A percentile compares a stretch with the other conserved stretches of the same genome.
These are phyloP conservation scores for Breynia disticha DNA, from an alignment of 441 rosid genomes.

Conservation along the genomic window DNA sequence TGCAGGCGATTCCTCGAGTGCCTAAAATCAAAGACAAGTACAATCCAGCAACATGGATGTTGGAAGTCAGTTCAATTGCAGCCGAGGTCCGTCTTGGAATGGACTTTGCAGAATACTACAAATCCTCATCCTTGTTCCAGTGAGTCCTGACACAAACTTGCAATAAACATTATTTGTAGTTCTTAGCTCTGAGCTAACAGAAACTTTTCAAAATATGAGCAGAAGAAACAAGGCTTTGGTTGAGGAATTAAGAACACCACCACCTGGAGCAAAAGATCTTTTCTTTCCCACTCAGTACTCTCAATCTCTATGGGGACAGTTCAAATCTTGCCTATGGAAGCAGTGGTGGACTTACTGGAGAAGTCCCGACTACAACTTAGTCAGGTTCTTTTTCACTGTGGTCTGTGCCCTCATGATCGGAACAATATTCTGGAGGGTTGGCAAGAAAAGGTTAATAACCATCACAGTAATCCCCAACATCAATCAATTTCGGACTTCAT, in stretches of 20 bases:
- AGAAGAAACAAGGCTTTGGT: constrained; percentile 59
- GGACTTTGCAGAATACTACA: constrained; percentile 48
- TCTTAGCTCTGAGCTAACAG: neutral
- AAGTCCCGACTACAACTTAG: constrained; percentile 57
- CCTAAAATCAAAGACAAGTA: constrained; percentile 51
- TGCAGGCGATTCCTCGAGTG: constrained; percentile 52
- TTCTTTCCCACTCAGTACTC: constrained; percentile 45
- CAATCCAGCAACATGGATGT: constrained; percentile 84
- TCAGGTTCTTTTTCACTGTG: constrained; percentile 41
- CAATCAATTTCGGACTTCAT: neutral
- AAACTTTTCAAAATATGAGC: neutral
- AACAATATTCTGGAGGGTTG: constrained; percentile 50
- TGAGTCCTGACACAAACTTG: constrained; percentile 9
- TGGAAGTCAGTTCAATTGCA: constrained; percentile 45
- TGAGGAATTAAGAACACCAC: constrained; percentile 38
- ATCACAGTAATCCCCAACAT: constrained; percentile 29
- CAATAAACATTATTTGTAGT: neutral
- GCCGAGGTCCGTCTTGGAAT: constrained; percentile 44
- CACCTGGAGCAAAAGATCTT: constrained; percentile 41
- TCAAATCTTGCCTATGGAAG: constrained; percentile 56
- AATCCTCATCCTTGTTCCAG: constrained; percentile 46
- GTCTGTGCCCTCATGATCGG: constrained; percentile 51
- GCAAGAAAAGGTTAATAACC: constrained; percentile 8
- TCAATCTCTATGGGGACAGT: constrained; percentile 40
- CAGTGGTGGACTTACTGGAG: constrained; percentile 68